Evolutionary conservation across 768 basidiomycete species (phyloP).

Genomic region (Naganishia vaughanmartiniae): DNA sequence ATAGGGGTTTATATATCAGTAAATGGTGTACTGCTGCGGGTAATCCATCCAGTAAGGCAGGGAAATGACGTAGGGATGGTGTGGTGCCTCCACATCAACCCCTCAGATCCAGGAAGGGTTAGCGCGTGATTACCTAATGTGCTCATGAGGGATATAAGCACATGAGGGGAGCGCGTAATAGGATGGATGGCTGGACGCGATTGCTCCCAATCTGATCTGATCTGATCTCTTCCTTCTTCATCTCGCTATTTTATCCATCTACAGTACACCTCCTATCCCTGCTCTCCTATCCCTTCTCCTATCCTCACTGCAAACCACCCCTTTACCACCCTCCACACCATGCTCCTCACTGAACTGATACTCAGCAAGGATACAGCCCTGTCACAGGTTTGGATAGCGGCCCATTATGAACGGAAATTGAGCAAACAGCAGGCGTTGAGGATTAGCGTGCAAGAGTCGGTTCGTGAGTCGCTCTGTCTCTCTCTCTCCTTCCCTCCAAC

Average conservation of each 20-base stretch:
- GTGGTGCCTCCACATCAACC: too few relatives aligned
- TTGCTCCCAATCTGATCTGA: background rate
- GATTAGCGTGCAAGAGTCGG: conserved; percentile 90
- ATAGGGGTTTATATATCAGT: background rate
- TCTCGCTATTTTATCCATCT: too few relatives aligned
- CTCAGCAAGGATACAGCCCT: conserved; percentile 88
- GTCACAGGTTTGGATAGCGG: conserved; percentile 97
- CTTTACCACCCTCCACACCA: background rate
- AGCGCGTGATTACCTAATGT: too few relatives aligned
- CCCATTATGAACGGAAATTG: conserved; percentile 97
- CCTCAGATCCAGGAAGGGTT: too few relatives aligned
- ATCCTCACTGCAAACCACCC: background rate
- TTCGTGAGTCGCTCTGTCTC: conserved; percentile 60
- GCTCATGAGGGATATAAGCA: background rate
- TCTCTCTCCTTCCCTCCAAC: background rate
- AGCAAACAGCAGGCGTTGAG: conserved; percentile 91
- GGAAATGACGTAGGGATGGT: too few relatives aligned
- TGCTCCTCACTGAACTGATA: conserved; percentile 77
- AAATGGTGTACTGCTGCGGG: too few relatives aligned
- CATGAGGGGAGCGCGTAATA: conserved; percentile 13
- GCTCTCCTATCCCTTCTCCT: background rate
- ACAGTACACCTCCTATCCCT: too few relatives aligned
- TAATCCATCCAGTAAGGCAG: too few relatives aligned
- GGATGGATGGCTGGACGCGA: background rate
- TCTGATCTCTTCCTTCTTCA: background rate